Conservation (phyloP, 805 yeast genomes). For the Metschnikowia reukaufii region DNA sequence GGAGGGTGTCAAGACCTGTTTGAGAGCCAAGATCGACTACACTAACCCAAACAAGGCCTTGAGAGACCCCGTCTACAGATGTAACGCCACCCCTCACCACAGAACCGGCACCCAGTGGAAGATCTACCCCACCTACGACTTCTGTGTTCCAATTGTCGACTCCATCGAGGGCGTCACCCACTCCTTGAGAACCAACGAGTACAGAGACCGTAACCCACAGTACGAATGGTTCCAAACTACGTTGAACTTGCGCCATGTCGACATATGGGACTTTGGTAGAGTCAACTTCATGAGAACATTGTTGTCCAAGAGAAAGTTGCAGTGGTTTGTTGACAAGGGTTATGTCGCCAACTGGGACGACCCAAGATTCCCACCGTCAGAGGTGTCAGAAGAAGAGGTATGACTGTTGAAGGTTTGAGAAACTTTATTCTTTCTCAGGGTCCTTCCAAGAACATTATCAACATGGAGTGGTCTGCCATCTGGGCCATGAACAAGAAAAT, state of each 20-base stretch:
- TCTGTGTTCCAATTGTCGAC: constrained; percentile 97
- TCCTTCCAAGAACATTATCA: constrained; percentile 94
- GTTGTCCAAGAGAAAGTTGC: constrained; percentile 94
- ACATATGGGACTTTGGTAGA: constrained; percentile 97
- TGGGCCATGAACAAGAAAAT: constrained; percentile 98
- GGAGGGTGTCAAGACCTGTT: constrained; percentile 85
- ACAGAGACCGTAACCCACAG: constrained; percentile 98
- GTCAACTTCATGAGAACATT: constrained; percentile 95
- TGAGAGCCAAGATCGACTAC: constrained; percentile 95
- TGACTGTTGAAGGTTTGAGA: constrained; percentile 97
- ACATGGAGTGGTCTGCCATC: constrained; percentile 94
- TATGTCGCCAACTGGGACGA: constrained; percentile 96
- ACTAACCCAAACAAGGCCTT: constrained; percentile 89
- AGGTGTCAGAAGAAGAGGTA: constrained; percentile 99
- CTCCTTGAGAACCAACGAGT: constrained; percentile 96
- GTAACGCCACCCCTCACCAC: constrained; percentile 96
- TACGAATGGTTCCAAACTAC: constrained; percentile 93
- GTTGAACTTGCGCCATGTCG: constrained; percentile 82
- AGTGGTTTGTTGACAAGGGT: constrained; percentile 96
- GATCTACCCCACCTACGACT: constrained; percentile 97
- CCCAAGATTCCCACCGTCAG: constrained; percentile 98
- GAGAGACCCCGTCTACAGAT: constrained; percentile 98
- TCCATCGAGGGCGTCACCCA: constrained; percentile 96
- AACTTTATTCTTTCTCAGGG: constrained; percentile 95
- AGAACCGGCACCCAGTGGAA: constrained; percentile 94